Conservation (phyloP, 169 alveolate genomes). For the Eimeria falciformis region DNA sequence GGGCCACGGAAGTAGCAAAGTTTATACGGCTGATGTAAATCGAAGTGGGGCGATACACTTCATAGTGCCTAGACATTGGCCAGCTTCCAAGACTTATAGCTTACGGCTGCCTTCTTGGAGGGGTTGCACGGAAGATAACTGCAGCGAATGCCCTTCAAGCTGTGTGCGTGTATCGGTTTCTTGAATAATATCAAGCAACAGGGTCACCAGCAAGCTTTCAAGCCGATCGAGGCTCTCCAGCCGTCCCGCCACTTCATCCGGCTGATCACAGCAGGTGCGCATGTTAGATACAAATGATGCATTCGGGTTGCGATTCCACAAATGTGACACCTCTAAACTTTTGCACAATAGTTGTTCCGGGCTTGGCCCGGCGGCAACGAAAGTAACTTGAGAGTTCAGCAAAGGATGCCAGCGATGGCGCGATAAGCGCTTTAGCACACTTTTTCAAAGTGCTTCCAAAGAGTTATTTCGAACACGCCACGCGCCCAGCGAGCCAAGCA, state of each 20-base stretch:
- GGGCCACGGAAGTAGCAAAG: background rate
- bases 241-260: slow-evolving; percentile 32
- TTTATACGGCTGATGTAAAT: too few species aligned
- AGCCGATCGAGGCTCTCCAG: slow-evolving; percentile 45
- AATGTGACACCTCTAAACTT: too few species aligned
- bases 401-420: too few species aligned
- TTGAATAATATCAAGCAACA: slow-evolving; percentile 2
- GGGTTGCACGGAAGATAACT: background rate
- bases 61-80: too few species aligned
- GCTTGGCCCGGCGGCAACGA: too few species aligned
- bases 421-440: too few species aligned
- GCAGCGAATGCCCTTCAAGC: background rate
- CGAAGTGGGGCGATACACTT: too few species aligned
- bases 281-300: too few species aligned
- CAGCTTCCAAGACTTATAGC: background rate
- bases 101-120: slow-evolving; percentile 18
- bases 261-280: background rate
- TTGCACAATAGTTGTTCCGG: too few species aligned
- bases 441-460: background rate
- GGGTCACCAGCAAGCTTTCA: background rate
- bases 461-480: background rate
- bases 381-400: too few species aligned
- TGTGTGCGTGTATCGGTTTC: background rate
- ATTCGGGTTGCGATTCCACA: too few species aligned
- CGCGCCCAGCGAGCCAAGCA: too few species aligned